Evolutionary conservation across 73 alveolate genomes (phyloP).

Genomic region (Symbiodinium natans): DNA sequence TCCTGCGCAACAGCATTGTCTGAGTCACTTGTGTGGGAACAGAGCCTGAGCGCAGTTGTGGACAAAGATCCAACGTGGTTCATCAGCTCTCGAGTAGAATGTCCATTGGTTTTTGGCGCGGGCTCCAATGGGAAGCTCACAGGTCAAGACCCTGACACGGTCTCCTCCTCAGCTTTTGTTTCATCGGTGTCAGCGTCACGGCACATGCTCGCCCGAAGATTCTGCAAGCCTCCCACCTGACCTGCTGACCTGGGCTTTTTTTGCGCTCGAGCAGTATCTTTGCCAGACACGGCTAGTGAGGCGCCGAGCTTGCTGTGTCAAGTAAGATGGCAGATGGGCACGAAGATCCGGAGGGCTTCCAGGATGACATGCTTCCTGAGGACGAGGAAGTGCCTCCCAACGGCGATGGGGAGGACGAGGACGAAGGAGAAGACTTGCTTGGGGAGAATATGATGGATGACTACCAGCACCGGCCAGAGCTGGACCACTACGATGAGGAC

Average conservation of each 20-base stretch:
- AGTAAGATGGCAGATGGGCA: not conserved
- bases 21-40: too few species aligned
- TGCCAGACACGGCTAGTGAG: not conserved
- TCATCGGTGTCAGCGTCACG: too few species aligned
- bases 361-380: not conserved
- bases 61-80: too few species aligned
- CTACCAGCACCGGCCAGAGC: slow-evolving; percentile 26
- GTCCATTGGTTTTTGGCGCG: too few species aligned
- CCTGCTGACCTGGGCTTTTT: too few species aligned
- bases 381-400: not conserved
- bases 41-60: too few species aligned
- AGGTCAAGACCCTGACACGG: not conserved
- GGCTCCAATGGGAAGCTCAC: not conserved
- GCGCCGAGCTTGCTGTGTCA: not conserved
- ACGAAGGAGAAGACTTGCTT: slow-evolving; percentile 42
- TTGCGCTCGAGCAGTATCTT: not conserved
- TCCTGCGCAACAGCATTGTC: too few species aligned
- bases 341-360: not conserved
- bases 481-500: slow-evolving; percentile 45
- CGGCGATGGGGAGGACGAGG: slow-evolving; percentile 14
- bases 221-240: too few species aligned
- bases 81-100: too few species aligned
- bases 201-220: too few species aligned
- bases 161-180: not conserved
- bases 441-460: slow-evolving; percentile 48